A percentile compares a stretch with the other conserved stretches of the same genome.
These are phyloP conservation scores for Calocera cornea DNA, from an alignment of 768 basidiomycete species.

Conservation along the genomic window DNA sequence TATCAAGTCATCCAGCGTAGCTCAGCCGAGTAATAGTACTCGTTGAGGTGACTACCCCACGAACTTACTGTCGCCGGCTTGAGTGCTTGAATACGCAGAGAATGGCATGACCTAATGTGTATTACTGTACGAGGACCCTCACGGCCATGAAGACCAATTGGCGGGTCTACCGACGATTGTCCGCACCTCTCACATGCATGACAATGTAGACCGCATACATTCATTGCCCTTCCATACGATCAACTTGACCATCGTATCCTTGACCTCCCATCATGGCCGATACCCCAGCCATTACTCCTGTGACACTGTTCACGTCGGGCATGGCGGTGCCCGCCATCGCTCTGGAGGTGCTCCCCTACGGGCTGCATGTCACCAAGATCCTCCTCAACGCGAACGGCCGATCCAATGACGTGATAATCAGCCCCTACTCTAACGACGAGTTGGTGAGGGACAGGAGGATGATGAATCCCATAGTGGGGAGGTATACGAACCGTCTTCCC, in stretches of 20 bases:
- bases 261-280: neutral
- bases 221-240: too few relatives aligned
- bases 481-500: constrained; percentile 51
- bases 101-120: too few relatives aligned
- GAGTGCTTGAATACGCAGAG: too few relatives aligned
- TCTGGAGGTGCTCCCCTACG: neutral
- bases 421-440: neutral
- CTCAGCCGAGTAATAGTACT: too few relatives aligned
- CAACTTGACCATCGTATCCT: neutral
- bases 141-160: too few relatives aligned
- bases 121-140: too few relatives aligned
- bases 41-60: too few relatives aligned
- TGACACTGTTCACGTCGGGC: neutral
- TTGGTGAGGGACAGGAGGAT: neutral
- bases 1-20: too few relatives aligned
- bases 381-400: neutral
- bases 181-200: too few relatives aligned
- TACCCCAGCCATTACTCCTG: neutral
- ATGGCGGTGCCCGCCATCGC: neutral
- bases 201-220: too few relatives aligned
- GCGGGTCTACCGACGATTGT: too few relatives aligned
- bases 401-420: neutral
- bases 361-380: neutral
- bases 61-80: too few relatives aligned
- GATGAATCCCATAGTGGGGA: neutral